Evolutionary conservation across 163 green algal species (phyloP).

Genomic region (Volvox carteri): DNA sequence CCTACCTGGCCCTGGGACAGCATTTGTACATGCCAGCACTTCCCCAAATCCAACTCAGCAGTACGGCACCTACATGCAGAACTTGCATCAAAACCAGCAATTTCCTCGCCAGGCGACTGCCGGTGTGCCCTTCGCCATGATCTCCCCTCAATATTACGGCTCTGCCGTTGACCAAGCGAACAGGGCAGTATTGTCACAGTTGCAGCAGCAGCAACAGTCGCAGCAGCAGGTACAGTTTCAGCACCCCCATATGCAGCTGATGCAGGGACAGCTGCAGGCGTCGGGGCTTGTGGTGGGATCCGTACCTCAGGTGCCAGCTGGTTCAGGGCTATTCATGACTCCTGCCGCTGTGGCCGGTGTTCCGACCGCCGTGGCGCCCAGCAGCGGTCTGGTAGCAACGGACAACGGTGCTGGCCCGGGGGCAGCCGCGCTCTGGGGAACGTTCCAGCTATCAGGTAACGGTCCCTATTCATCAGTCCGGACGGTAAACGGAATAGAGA

Average conservation of each 20-base stretch:
- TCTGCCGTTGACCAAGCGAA: too few species aligned
- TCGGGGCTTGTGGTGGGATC: background rate
- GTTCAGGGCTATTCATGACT: background rate
- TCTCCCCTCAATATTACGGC: too few species aligned
- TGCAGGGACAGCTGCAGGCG: background rate
- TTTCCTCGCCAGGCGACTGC: too few species aligned
- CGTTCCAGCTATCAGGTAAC: background rate
- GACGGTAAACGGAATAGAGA: too few species aligned
- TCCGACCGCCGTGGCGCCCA: background rate
- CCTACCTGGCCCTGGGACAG: too few species aligned
- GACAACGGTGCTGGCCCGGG: background rate
- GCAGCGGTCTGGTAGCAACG: background rate
- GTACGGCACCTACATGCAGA: background rate
- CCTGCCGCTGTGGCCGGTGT: background rate
- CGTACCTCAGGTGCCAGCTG: background rate
- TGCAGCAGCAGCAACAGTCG: slow-evolving; percentile 17
- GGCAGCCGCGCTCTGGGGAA: background rate
- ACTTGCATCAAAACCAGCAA: background rate
- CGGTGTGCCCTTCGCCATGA: too few species aligned
- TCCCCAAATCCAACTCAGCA: too few species aligned
- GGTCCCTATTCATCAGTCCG: too few species aligned
- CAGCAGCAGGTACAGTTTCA: background rate
- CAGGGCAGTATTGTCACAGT: too few species aligned
- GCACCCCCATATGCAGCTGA: background rate
- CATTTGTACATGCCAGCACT: too few species aligned